phyloP scores from a whole-genome alignment of 2,329 filamentous ascomycete genomes.

The Aureobasidium sp. region DNA sequence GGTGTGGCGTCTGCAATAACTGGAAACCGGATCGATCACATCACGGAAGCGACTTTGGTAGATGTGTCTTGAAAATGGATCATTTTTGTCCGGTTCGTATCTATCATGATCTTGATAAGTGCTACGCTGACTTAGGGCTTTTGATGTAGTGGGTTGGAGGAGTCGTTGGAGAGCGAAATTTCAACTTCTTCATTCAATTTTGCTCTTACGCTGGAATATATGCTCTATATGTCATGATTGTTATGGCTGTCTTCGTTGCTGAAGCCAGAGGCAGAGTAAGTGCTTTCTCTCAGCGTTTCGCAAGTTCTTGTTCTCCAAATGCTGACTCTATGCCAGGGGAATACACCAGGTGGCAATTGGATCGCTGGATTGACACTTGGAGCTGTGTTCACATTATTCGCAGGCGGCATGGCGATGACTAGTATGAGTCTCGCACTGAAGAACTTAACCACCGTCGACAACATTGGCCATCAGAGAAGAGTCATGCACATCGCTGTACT shows the following conservation, averaged over 20 bases:
- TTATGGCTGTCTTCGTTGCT: conserved; percentile 55
- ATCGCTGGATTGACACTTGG: conserved; percentile 58
- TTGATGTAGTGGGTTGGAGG: conserved; percentile 59
- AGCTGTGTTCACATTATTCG: conserved; percentile 72
- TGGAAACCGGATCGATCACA: conserved; percentile 86
- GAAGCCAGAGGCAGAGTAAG: conserved; percentile 42
- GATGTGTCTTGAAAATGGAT: conserved; percentile 86
- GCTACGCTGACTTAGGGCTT: background rate
- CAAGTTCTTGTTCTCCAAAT: background rate
- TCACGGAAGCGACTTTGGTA: conserved; percentile 71
- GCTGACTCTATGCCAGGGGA: conserved; percentile 1
- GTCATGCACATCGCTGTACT: conserved; percentile 68
- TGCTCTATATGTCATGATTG: conserved; percentile 54
- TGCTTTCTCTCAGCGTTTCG: background rate
- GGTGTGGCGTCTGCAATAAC: conserved; percentile 74
- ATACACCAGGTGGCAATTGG: conserved; percentile 48
- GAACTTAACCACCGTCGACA: conserved; percentile 82
- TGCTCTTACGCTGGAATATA: conserved; percentile 63
- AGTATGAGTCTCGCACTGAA: conserved; percentile 59
- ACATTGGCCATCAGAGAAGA: conserved; percentile 51
- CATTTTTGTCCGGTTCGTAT: conserved; percentile 66
- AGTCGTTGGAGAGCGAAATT: conserved; percentile 74
- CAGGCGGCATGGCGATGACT: conserved; percentile 64
- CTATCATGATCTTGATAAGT: background rate
- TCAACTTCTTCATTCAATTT: conserved; percentile 92